Base-by-base conservation (phyloP, 2,329 filamentous ascomycete genomes). In the Alternaria ethzedia region DNA sequence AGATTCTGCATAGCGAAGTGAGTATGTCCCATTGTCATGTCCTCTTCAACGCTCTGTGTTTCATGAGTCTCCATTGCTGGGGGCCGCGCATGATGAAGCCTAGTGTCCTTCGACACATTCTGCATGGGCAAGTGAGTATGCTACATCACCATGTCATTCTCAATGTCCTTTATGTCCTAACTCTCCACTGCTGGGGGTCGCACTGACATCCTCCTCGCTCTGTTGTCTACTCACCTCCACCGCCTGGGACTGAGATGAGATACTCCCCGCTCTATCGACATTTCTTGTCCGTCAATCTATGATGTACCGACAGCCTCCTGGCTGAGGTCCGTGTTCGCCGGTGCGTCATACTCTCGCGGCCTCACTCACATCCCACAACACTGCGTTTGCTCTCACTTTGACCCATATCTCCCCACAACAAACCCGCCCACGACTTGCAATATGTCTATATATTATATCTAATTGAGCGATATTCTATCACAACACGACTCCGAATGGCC, bases 401-500 rank as follows among this genome's bases (percentile, higher is more conserved):
- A 44, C 43, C 43, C 5, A 44, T 44, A 17, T 45, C 17, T 21
- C 20, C 21, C 46, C 23, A 28, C 46, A 26, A n/a, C 46, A 7
- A 49, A 12, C 5, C 3, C 23, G 1, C 15, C 26, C 1, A 12
- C 0, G 5, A 28, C 8, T 10, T 28, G 0, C 0, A 10, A 49
- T 49, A 49, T 49, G n/a, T n/a, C 1, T 17, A 12, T n/a, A 23
- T 21, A 23, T 36, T 2, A 1, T 11, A 9, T 1, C 25, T 2
- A 8, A 52, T 20, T 9, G 2, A 23, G 26, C 49, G 13, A 1
- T 25, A 10, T 41, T n/a, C 20, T 9, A 21, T 52, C 30, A 3
- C 49, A 36, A 20, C 28, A 25, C 6, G 7, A 52, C 30, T n/a
- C 30, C n/a, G 20, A 52, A 3, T 23, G 20, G 21, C 49, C 13